A percentile compares a stretch with the other conserved stretches of the same genome.
Conservation (phyloP, 148 eudicot species). For the Spergularia bocconei region DNA sequence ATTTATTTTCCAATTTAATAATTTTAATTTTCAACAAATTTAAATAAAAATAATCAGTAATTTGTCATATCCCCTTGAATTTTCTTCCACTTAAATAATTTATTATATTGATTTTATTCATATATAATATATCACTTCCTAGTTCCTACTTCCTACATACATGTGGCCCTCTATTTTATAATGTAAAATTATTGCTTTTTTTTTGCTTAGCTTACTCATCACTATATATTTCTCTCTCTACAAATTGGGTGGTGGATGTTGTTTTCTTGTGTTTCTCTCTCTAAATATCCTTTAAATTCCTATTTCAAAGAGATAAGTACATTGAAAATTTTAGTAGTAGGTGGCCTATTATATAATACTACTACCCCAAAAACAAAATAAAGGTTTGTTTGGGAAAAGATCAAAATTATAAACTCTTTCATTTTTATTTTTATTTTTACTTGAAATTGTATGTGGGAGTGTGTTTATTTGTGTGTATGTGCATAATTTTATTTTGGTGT, state of each 20-base stretch:
- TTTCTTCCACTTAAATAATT: slow-evolving; percentile 9
- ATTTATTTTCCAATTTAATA: not conserved
- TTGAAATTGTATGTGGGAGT: not conserved
- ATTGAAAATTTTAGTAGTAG: slow-evolving; percentile 9
- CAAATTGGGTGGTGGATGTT: slow-evolving; percentile 15
- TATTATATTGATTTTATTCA: not conserved
- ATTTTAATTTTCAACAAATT: not conserved
- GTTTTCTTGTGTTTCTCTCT: slow-evolving; percentile 19
- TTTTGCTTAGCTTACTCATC: not conserved
- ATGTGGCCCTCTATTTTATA: slow-evolving; percentile 24
- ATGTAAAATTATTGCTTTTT: slow-evolving; percentile 22
- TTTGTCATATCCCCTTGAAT: slow-evolving; percentile 11
- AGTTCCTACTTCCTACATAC: too few species aligned
- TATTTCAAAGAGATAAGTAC: slow-evolving; percentile 17
- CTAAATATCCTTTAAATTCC: not conserved
- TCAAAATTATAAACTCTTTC: slow-evolving; percentile 5
- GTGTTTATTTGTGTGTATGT: slow-evolving; percentile 9
- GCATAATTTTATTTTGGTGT: slow-evolving; percentile 30
- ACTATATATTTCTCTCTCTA: slow-evolving; percentile 19
- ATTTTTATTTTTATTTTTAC: not conserved
- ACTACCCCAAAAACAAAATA: slow-evolving; percentile 8
- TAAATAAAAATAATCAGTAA: not conserved
- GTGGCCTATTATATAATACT: not conserved
- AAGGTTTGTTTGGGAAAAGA: too few species aligned
- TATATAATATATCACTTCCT: slow-evolving; percentile 24